Conservation (phyloP, 176 grass and related monocot genomes). For the Alloteropsis semialata region DNA sequence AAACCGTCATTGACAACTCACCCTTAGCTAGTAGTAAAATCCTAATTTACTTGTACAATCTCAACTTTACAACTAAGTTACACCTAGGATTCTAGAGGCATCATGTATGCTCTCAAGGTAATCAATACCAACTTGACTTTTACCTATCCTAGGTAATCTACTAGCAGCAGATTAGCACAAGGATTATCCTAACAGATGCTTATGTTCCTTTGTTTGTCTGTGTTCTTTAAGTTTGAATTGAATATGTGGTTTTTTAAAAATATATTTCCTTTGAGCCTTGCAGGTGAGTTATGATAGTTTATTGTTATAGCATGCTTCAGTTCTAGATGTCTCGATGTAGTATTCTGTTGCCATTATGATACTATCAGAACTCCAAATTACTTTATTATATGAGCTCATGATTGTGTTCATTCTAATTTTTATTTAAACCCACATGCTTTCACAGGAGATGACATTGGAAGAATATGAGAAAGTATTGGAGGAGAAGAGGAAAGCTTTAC, state of each 20-base stretch:
- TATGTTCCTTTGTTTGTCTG: not conserved
- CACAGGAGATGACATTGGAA: conserved; percentile 84
- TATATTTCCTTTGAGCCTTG: not conserved
- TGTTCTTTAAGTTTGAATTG: not conserved
- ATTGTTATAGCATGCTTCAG: not conserved
- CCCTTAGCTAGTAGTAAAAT: no score
- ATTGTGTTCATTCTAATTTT: not conserved
- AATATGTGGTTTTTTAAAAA: not conserved
- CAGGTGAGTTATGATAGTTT: not conserved
- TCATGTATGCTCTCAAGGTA: no score
- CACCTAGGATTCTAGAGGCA: no score
- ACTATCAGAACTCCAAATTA: not conserved
- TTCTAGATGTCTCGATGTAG: not conserved
- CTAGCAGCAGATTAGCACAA: no score
- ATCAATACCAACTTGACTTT: no score
- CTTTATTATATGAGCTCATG: not conserved
- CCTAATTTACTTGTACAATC: no score
- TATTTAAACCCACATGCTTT: not conserved
- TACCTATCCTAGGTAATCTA: no score
- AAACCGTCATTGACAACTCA: no score
- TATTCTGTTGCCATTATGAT: not conserved
- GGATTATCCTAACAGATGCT: not conserved
- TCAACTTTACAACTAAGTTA: no score
- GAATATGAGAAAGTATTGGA: conserved; percentile 87
- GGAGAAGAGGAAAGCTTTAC: conserved; percentile 74